Evolutionary conservation across 805 yeast genomes (phyloP).

Genomic region (Saturnispora halmiae): DNA sequence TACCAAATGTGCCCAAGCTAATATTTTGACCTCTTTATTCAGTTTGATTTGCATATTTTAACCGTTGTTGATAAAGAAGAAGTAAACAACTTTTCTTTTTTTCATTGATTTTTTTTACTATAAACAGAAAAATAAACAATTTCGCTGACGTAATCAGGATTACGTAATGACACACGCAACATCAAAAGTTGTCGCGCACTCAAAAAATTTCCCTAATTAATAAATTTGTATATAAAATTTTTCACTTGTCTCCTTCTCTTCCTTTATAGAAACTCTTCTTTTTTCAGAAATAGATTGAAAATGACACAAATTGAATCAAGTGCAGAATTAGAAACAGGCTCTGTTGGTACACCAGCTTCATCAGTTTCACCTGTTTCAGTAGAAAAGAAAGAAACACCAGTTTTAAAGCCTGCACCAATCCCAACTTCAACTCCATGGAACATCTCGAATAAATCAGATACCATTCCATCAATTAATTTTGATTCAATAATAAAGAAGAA

Average conservation of each 20-base stretch:
- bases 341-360: constrained; percentile 16
- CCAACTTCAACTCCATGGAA: constrained; percentile 61
- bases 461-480: constrained; percentile 20
- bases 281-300: too few species aligned
- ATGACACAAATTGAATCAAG: neutral
- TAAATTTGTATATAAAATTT: neutral
- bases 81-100: neutral
- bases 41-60: constrained; percentile 24
- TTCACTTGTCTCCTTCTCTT: neutral
- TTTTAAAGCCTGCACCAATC: constrained; percentile 54
- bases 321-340: neutral
- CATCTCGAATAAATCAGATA: constrained; percentile 18
- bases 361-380: constrained; percentile 13
- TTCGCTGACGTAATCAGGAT: neutral
- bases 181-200: too few species aligned
- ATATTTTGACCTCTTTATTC: constrained; percentile 58
- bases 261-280: neutral
- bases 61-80: neutral
- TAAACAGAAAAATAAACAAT: neutral
- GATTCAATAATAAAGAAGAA: constrained; percentile 14
- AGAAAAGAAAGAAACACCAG: neutral
- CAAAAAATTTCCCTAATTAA: neutral
- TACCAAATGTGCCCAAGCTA: constrained; percentile 51
- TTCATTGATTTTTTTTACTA: neutral
- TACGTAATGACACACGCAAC: neutral